These are phyloP conservation scores for Lepidopterella palustris DNA, from an alignment of 495 filamentous ascomycete species.

Conservation along the genomic window DNA sequence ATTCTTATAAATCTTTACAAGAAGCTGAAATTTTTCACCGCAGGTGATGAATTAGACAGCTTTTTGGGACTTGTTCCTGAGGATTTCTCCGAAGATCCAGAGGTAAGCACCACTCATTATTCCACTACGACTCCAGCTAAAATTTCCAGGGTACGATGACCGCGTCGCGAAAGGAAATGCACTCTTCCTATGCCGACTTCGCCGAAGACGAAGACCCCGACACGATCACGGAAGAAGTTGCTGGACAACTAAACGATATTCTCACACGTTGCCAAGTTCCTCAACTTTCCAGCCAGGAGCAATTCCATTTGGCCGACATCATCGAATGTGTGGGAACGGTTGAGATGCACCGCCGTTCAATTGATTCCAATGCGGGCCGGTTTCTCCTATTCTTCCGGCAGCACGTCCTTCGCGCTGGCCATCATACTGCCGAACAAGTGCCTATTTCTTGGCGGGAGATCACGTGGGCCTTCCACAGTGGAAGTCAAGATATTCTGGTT, in stretches of 20 bases:
- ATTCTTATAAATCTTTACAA: constrained; percentile 70
- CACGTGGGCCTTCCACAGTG: constrained; percentile 88
- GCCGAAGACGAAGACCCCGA: constrained; percentile 43
- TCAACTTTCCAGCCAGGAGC: constrained; percentile 78
- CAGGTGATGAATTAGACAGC: constrained; percentile 75
- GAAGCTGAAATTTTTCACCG: constrained; percentile 73
- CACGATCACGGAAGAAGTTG: constrained; percentile 66
- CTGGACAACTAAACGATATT: constrained; percentile 65
- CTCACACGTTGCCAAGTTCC: constrained; percentile 70
- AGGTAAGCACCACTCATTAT: constrained; percentile 35
- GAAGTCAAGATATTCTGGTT: constrained; percentile 83
- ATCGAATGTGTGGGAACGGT: constrained; percentile 83
- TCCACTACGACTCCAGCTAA: neutral
- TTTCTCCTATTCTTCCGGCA: constrained; percentile 88
- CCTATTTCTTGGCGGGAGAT: constrained; percentile 88
- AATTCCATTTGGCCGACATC: constrained; percentile 81
- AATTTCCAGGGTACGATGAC: constrained; percentile 29
- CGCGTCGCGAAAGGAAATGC: constrained; percentile 45
- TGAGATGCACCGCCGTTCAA: constrained; percentile 80
- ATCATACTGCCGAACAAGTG: constrained; percentile 35
- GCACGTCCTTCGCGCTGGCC: constrained; percentile 62
- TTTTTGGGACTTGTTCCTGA: constrained; percentile 67
- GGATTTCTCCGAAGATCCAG: constrained; percentile 55
- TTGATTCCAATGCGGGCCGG: constrained; percentile 87
- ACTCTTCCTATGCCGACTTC: constrained; percentile 50